A percentile compares a stretch with the other conserved stretches of the same genome.
These are phyloP conservation scores for Vicia villosa DNA, from an alignment of 306 rosid genomes.

Conservation along the genomic window DNA sequence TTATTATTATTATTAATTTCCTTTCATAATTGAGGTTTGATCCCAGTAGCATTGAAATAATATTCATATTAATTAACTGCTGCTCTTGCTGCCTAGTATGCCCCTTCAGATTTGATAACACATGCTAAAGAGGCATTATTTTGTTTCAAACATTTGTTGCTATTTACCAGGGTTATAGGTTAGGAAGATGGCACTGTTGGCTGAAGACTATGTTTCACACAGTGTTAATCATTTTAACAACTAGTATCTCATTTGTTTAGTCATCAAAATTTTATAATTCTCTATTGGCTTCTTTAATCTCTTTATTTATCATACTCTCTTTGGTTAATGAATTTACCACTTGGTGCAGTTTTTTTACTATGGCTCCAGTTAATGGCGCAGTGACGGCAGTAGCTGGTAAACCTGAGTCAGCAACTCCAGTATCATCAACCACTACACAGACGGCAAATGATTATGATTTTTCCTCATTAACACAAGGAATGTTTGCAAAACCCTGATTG, in stretches of 20 bases:
- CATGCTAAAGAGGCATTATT: too few species aligned
- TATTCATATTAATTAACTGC: too few species aligned
- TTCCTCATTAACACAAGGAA: slow-evolving; percentile 86
- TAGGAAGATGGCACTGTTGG: too few species aligned
- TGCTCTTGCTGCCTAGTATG: too few species aligned
- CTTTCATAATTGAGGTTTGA: too few species aligned
- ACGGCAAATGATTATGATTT: slow-evolving; percentile 75
- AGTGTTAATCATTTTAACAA: slow-evolving; percentile 10
- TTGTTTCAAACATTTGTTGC: too few species aligned
- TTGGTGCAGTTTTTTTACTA: slow-evolving; percentile 52
- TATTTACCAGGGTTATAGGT: too few species aligned
- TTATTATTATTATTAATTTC: too few species aligned
- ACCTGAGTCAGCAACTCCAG: slow-evolving; percentile 54
- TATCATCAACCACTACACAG: slow-evolving; percentile 51
- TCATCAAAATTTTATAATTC: neutral
- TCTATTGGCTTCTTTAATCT: neutral
- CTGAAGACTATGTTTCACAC: neutral
- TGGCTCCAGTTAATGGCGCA: slow-evolving; percentile 61
- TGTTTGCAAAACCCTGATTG: slow-evolving; percentile 69
- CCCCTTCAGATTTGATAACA: too few species aligned
- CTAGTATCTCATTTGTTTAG: slow-evolving; percentile 11
- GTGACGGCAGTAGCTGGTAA: slow-evolving; percentile 39
- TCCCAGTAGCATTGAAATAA: too few species aligned
- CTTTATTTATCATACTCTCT: too few species aligned
- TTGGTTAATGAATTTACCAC: slow-evolving; percentile 20